Evolutionary conservation across 1,284 basidiomycete species (phyloP).

Genomic region (Ceratobasidium theobromae): DNA sequence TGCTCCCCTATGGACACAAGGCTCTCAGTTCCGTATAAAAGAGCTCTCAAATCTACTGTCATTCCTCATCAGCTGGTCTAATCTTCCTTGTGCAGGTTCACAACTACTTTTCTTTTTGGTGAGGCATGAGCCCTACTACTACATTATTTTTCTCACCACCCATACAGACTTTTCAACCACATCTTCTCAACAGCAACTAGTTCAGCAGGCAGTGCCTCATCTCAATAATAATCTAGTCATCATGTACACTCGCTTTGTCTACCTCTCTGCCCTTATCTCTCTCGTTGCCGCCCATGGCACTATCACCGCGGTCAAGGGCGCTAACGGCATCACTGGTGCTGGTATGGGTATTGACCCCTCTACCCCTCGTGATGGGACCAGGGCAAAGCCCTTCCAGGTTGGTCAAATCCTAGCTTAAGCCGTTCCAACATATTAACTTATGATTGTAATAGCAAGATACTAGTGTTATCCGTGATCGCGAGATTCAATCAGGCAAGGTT

Average conservation of each 20-base stretch:
- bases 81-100: no score
- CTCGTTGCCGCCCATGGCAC: constrained; percentile 38
- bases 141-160: no score
- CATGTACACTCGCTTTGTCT: constrained; percentile 21
- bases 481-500: constrained; percentile 37
- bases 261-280: constrained; percentile 24
- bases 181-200: no score
- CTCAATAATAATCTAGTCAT: no score
- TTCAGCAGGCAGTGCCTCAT: no score
- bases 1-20: no score
- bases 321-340: constrained; percentile 38
- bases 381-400: constrained; percentile 37
- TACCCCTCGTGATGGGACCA: constrained; percentile 39
- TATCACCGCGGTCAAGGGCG: constrained; percentile 39
- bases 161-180: no score
- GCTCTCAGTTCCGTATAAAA: no score
- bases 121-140: no score
- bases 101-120: no score
- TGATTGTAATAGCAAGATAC: constrained; percentile 38
- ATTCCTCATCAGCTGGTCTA: no score
- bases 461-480: constrained; percentile 38
- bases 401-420: background rate
- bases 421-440: background rate
- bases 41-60: no score
- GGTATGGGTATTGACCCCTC: constrained; percentile 39